phyloP scores from a whole-genome alignment of 768 basidiomycete species.

The Roridomyces roridus region DNA sequence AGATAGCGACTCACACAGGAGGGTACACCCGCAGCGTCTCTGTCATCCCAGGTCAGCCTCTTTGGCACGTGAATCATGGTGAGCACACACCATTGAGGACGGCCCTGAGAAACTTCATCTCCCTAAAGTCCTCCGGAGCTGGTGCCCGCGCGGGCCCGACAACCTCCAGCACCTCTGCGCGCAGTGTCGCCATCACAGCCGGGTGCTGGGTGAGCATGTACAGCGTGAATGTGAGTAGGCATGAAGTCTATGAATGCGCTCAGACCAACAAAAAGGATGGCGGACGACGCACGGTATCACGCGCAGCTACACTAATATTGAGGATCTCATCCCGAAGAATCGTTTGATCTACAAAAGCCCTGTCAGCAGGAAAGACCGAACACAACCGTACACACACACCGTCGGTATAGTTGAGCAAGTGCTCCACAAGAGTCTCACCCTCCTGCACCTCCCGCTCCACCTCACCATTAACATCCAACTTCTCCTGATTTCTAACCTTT shows the following conservation, averaged over 20 bases:
- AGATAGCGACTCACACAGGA: conserved; percentile 43
- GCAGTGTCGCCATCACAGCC: conserved; percentile 48
- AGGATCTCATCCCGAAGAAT: conserved; percentile 51
- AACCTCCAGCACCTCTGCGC: conserved; percentile 54
- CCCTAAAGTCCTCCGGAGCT: conserved; percentile 59
- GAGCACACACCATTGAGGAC: conserved; percentile 54
- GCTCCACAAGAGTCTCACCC: conserved; percentile 53
- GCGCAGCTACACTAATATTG: conserved; percentile 51
- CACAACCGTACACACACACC: conserved; percentile 36
- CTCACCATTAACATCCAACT: conserved; percentile 20
- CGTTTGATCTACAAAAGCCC: conserved; percentile 38
- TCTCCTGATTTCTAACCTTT: conserved; percentile 12
- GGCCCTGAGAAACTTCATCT: conserved; percentile 66
- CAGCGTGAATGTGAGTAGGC: conserved; percentile 55
- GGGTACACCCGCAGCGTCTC: conserved; percentile 60
- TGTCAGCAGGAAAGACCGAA: not conserved
- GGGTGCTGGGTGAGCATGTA: conserved; percentile 64
- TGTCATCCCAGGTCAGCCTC: not conserved
- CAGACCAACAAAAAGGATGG: not conserved
- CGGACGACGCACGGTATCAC: conserved; percentile 44
- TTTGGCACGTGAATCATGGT: not conserved
- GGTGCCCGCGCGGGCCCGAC: conserved; percentile 52
- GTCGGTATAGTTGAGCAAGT: conserved; percentile 57
- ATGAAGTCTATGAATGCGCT: conserved; percentile 44
- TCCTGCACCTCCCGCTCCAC: conserved; percentile 45